A percentile compares a stretch with the other conserved stretches of the same genome.
Evolutionary conservation across 129 eudicot species (phyloP).

Genomic region (Centella asiatica): DNA sequence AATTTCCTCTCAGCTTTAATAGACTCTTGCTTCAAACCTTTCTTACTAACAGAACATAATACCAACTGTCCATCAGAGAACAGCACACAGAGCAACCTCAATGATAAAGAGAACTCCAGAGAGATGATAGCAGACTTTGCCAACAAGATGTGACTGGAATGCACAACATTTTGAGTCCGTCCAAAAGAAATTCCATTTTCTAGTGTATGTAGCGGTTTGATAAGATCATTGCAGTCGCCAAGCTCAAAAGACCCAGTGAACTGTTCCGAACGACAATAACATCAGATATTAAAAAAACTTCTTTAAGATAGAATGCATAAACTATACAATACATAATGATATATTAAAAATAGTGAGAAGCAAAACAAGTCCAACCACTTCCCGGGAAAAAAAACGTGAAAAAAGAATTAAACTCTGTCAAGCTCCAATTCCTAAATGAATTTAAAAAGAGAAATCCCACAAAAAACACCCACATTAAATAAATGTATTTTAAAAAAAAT

Average conservation of each 20-base stretch:
- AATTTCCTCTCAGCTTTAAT: conserved; percentile 64
- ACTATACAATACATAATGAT: neutral
- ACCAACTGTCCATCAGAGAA: conserved; percentile 69
- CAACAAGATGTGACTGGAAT: conserved; percentile 24
- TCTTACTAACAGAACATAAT: conserved; percentile 77
- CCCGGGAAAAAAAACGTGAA: no score
- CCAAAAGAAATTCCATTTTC: conserved; percentile 53
- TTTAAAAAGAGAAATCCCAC: no score
- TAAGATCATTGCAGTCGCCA: conserved; percentile 31
- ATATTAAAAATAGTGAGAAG: no score
- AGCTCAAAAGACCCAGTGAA: conserved; percentile 70
- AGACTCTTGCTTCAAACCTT: conserved; percentile 72
- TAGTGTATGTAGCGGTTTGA: conserved; percentile 29
- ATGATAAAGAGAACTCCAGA: conserved; percentile 51
- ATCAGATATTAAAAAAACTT: neutral
- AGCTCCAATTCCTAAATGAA: no score
- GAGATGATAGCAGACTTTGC: conserved; percentile 41
- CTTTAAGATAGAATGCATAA: neutral
- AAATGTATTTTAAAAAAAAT: no score
- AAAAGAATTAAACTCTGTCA: no score
- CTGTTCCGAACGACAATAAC: conserved; percentile 36
- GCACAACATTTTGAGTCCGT: conserved; percentile 28
- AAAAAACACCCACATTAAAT: no score
- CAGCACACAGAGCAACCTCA: conserved; percentile 62
- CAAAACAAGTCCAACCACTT: no score